Evolutionary conservation across 192 early-diverging fungal species (phyloP).

Genomic region (Powellomyces hirtus): DNA sequence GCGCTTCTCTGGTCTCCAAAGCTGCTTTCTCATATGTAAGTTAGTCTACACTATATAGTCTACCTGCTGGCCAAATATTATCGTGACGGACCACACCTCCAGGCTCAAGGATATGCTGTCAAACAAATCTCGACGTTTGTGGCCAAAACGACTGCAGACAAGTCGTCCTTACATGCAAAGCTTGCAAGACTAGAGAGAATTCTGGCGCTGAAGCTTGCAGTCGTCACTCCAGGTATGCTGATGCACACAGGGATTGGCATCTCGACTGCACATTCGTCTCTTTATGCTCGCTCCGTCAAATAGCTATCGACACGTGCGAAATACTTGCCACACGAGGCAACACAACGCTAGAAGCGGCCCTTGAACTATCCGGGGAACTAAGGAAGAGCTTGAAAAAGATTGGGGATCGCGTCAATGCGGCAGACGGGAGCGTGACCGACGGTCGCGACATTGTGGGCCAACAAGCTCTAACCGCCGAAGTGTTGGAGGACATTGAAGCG

Average conservation of each 20-base stretch:
- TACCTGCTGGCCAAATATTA: too few species aligned
- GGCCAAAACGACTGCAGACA: slow-evolving; percentile 13
- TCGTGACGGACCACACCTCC: too few species aligned
- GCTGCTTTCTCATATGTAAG: slow-evolving; percentile 28
- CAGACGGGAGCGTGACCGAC: not conserved
- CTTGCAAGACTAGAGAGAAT: slow-evolving; percentile 4
- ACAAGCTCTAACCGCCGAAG: slow-evolving; percentile 15
- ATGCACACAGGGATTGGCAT: too few species aligned
- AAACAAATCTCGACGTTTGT: slow-evolving; percentile 18
- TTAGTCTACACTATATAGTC: too few species aligned
- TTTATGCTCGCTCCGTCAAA: too few species aligned
- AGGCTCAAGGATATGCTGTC: slow-evolving; percentile 17
- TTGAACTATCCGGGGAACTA: slow-evolving; percentile 7
- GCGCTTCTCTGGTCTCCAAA: slow-evolving; percentile 26
- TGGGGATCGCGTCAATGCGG: not conserved
- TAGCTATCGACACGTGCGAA: slow-evolving; percentile 25
- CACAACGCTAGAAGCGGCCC: slow-evolving; percentile 11
- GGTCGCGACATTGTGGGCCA: not conserved
- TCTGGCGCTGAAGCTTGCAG: slow-evolving; percentile 13
- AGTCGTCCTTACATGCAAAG: not conserved
- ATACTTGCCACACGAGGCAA: slow-evolving; percentile 20
- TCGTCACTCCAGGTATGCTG: slow-evolving; percentile 1
- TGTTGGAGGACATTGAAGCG: slow-evolving; percentile 21
- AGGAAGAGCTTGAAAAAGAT: not conserved
- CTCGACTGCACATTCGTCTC: too few species aligned